Base-by-base conservation (phyloP, 192 early-diverging fungal species). In the Podila clonocystis region DNA sequence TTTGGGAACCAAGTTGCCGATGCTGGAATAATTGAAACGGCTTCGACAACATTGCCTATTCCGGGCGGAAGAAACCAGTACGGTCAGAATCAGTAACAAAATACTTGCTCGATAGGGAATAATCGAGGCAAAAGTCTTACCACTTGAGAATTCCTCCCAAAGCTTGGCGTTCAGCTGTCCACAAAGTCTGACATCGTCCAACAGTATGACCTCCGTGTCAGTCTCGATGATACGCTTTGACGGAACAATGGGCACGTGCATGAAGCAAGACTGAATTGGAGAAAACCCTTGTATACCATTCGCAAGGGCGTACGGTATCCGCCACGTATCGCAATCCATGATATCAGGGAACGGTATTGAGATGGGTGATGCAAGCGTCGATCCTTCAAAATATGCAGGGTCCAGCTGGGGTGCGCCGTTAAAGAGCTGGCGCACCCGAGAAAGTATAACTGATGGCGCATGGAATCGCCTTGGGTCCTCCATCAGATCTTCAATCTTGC, bases 91-190 rank as follows among this genome's bases (percentile, higher is more conserved):
- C 6, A 38, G 24, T 13, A 28, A 11, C 19, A 50, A 2, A 50
- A 45, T 3, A 45, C 41, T 41, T 41, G 13, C 41, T 45, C 4
- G 41, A 45, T 17, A 2, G 13, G 41, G 15, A 45, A 15, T 1
- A 4, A 57, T 33, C 17, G 20, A 62, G 9, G 28, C 0, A n/a
- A 12, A 45, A 6, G 5, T 17, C 5, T 20, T 73, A 80, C 77
- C 77, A 34, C 57, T 65, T 0, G 77, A 72, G 30, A 80, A 80
- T 31, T 80, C 77, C 38, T 80, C 77, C 77, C 77, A 80, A 11
- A 80, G 62, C 9, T 73, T 72, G 0, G 71, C 49, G 20, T 80
- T 80, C 52, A 80, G 19, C 11, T 69, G 77, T 29, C 77, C 77
- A 17, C 66, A 65, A 3, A 80, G 66, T 31, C 77, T 59, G 4